These are phyloP conservation scores for Arthonia radiata DNA, from an alignment of 495 filamentous ascomycete genomes.

Conservation along the genomic window DNA sequence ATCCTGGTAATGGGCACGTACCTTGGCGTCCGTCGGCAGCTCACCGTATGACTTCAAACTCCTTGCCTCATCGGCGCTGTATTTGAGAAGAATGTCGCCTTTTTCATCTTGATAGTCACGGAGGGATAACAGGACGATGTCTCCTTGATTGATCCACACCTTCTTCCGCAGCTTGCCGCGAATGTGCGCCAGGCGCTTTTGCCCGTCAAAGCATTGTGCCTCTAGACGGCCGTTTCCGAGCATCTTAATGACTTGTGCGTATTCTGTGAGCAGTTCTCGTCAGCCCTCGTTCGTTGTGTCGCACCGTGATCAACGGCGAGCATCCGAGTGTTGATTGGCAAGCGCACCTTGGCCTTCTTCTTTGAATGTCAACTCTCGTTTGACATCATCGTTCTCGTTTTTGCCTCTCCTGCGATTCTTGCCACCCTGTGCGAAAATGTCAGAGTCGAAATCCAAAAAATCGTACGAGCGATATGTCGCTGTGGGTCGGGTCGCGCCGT, in stretches of 20 bases:
- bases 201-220: slow-evolving; percentile 90
- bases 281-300: neutral
- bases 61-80: slow-evolving; percentile 89
- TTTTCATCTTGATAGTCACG: slow-evolving; percentile 99
- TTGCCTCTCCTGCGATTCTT: slow-evolving; percentile 97
- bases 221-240: slow-evolving; percentile 92
- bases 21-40: slow-evolving; percentile 89
- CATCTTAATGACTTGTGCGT: slow-evolving; percentile 97
- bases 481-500: too few species aligned
- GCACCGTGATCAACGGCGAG: neutral
- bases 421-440: slow-evolving; percentile 88
- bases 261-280: slow-evolving; percentile 30
- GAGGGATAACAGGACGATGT: slow-evolving; percentile 90
- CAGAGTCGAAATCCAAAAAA: too few species aligned
- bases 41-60: slow-evolving; percentile 89
- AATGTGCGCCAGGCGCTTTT: slow-evolving; percentile 62
- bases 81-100: slow-evolving; percentile 97
- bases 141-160: slow-evolving; percentile 96
- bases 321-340: neutral
- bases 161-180: slow-evolving; percentile 96
- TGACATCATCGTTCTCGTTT: slow-evolving; percentile 99
- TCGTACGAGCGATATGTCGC: too few species aligned
- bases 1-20: too few species aligned
- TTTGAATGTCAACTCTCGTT: slow-evolving; percentile 96
- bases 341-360: slow-evolving; percentile 75